Base-by-base conservation (phyloP, 257 asterid genomes). In the Nyctanthes arbortristis region DNA sequence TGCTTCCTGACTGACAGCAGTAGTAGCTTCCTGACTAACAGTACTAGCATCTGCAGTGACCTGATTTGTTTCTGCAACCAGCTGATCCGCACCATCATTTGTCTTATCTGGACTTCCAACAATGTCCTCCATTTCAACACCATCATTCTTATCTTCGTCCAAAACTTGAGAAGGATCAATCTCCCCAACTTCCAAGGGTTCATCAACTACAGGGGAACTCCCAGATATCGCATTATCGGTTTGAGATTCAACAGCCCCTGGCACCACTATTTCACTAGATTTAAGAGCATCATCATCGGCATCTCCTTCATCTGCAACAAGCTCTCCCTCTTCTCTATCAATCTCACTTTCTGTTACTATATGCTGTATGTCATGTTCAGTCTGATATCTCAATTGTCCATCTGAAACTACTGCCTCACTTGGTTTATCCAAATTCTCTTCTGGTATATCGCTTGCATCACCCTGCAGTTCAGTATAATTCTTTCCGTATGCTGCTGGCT, bases 261-360 rank as follows among this genome's bases (percentile, higher is more conserved):
- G 72, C 36, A 78, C 80, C 12, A 75, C 87, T 37, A 36, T 68
- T 68, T 73, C 76, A 13, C 61, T 81, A 30, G 81, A 72, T 8
- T 65, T 14, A 60, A 70, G 69, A 78, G 78, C 74, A 64, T 82
- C 89, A 27, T 75, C 91, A 34, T 91, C 97, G 58, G 47, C 66
- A 57, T 91, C 96, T 25, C 68, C 77, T 60, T 67, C 71, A 29
- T 87, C 97, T 11, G 79, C 66, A 34, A 55, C 83, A 65, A 86
- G 68, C 80, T 91, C 99, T 18, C 94, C 97, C 79, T 91, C 99
- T 73, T 93, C 99, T 77, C 79, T 80, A 16, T 91, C 97, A 35
- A 79, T 76, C 62, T 77, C 89, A 34, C 80, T 73, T 70, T 88
- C 96, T 27, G 77, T 68, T 34, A 78, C 79, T 61, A 73, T 78